Evolutionary conservation across 176 grass and related monocot species (phyloP).

Genomic region (Raddia guianensis): DNA sequence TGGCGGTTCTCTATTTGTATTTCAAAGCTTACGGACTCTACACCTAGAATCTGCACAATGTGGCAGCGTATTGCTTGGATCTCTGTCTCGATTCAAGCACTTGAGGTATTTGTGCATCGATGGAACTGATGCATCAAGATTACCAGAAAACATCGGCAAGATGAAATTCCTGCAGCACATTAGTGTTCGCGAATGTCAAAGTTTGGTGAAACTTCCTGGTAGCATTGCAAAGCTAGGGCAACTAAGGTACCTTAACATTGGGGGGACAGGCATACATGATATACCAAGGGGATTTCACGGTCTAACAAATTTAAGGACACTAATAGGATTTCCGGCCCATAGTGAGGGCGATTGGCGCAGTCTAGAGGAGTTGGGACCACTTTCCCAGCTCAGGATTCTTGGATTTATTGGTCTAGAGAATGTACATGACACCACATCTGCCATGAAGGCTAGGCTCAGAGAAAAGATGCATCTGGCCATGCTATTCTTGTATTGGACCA

Average conservation of each 20-base stretch:
- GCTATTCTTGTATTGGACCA: neutral
- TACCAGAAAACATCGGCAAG: too few species aligned
- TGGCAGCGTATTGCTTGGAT: constrained; percentile 1
- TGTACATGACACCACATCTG: neutral
- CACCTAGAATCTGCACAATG: neutral
- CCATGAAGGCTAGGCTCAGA: constrained; percentile 8
- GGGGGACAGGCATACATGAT: neutral
- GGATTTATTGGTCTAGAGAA: neutral
- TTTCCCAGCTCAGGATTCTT: neutral
- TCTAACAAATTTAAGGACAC: neutral
- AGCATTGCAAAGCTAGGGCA: neutral
- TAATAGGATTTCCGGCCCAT: neutral
- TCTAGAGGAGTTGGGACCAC: neutral
- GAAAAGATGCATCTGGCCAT: neutral
- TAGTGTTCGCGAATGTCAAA: too few species aligned
- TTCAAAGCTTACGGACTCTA: neutral
- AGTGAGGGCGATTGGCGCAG: neutral
- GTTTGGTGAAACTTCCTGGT: too few species aligned
- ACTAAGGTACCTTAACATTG: neutral
- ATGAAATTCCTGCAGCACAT: too few species aligned
- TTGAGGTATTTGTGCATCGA: neutral
- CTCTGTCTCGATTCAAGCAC: constrained; percentile 23
- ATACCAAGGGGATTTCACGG: constrained; percentile 18
- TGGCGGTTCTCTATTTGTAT: neutral
- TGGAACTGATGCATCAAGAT: too few species aligned